These are phyloP conservation scores for Nasturtium officinale DNA, from an alignment of 345 rosid species.

Conservation along the genomic window DNA sequence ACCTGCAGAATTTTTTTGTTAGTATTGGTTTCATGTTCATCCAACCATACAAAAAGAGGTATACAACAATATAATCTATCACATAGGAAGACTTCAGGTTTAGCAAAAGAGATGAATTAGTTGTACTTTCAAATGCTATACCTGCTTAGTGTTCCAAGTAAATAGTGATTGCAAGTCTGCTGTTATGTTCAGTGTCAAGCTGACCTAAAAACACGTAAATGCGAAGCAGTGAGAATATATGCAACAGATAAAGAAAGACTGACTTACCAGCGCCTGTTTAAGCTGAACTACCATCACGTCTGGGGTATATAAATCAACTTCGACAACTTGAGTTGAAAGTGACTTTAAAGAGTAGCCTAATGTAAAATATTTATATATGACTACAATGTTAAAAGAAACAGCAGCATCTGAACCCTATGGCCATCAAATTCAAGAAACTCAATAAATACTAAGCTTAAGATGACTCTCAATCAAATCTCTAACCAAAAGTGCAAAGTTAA, in stretches of 20 bases:
- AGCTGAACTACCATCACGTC: background rate
- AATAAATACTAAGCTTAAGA: background rate
- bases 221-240: background rate
- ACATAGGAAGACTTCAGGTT: background rate
- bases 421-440: constrained; percentile 1
- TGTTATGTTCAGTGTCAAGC: constrained; percentile 86
- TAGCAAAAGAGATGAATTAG: constrained; percentile 11
- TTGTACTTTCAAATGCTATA: constrained; percentile 28
- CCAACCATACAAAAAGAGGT: background rate
- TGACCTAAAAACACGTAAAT: constrained; percentile 58
- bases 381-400: background rate
- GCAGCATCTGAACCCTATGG: background rate
- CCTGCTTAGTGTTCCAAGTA: constrained; percentile 99
- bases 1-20: constrained; percentile 53
- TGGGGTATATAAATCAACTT: background rate
- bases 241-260: background rate
- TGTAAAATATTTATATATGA: background rate
- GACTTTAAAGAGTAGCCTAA: constrained; percentile 24
- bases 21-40: constrained; percentile 4
- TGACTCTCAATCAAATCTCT: background rate
- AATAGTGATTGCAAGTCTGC: constrained; percentile 85
- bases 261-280: background rate
- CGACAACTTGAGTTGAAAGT: background rate
- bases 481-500: background rate
- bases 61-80: background rate